Conservation (phyloP, 495 filamentous ascomycete species). For the Thozetella sp. region DNA sequence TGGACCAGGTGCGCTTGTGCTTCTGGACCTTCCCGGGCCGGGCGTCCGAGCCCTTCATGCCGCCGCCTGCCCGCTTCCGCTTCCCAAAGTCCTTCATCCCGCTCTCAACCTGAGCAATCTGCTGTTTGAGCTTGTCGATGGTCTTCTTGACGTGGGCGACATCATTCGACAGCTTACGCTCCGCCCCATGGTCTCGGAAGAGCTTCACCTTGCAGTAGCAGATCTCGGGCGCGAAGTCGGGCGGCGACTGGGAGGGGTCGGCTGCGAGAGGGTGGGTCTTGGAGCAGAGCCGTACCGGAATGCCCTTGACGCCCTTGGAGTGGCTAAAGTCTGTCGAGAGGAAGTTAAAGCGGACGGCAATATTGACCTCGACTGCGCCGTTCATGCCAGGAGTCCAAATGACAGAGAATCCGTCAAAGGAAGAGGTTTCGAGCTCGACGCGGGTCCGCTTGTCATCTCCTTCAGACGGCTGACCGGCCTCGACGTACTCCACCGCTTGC, state of each 20-base stretch:
- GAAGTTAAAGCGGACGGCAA: conserved; percentile 96
- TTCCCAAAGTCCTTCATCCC: conserved; percentile 89
- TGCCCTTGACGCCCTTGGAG: conserved; percentile 96
- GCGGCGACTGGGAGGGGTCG: conserved; percentile 41
- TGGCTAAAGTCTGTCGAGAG: conserved; percentile 98
- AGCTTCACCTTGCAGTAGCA: conserved; percentile 96
- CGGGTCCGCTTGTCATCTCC: conserved; percentile 72
- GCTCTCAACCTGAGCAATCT: conserved; percentile 84
- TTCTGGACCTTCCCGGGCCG: conserved; percentile 78
- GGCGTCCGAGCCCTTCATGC: conserved; percentile 48
- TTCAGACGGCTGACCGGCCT: conserved; percentile 68
- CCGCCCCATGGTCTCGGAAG: conserved; percentile 94
- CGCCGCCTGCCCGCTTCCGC: conserved; percentile 70
- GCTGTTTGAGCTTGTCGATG: conserved; percentile 92
- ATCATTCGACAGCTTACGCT: conserved; percentile 93
- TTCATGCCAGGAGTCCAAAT: conserved; percentile 76
- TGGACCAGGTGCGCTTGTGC: conserved; percentile 94
- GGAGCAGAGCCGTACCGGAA: conserved; percentile 87
- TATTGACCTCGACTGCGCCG: conserved; percentile 68
- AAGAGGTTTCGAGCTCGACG: conserved; percentile 78
- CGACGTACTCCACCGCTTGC: conserved; percentile 92
- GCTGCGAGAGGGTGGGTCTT: conserved; percentile 73
- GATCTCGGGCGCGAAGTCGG: conserved; percentile 60
- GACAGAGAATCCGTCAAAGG: conserved; percentile 91
- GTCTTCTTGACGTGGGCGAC: conserved; percentile 90